These are phyloP conservation scores for Trametes sp. DNA, from an alignment of 1,284 basidiomycete genomes.

Conservation along the genomic window DNA sequence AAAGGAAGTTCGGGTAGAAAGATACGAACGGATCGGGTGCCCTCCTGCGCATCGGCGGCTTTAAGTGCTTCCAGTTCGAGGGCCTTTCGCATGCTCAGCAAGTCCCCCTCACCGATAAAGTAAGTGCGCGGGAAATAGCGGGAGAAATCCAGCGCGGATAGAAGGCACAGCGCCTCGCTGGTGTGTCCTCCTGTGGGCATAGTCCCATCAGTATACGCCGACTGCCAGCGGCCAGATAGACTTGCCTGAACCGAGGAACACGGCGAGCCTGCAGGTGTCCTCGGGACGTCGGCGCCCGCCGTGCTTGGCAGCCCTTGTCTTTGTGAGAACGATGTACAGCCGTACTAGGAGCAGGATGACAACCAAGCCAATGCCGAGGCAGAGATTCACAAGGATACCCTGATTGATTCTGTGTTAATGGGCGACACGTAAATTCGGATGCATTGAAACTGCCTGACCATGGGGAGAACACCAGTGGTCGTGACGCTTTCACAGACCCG, in stretches of 20 bases:
- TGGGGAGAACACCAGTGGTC: not conserved
- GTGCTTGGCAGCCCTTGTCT: slow-evolving; percentile 14
- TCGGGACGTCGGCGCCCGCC: slow-evolving; percentile 20
- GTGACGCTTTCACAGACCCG: not conserved
- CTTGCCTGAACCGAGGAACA: slow-evolving; percentile 72
- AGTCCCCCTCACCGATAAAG: slow-evolving; percentile 85
- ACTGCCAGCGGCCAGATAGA: slow-evolving; percentile 10
- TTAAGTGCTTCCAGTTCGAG: slow-evolving; percentile 65
- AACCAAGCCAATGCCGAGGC: slow-evolving; percentile 19
- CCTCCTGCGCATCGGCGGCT: slow-evolving; percentile 25
- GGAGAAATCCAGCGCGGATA: slow-evolving; percentile 79
- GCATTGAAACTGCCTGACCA: slow-evolving; percentile 6
- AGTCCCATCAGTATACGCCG: slow-evolving; percentile 11
- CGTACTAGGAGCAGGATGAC: slow-evolving; percentile 32
- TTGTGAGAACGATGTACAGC: slow-evolving; percentile 32
- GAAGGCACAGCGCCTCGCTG: slow-evolving; percentile 82
- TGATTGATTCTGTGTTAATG: slow-evolving; percentile 1
- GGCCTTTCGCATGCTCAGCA: slow-evolving; percentile 80
- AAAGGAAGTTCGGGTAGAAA: slow-evolving; percentile 17
- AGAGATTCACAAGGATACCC: slow-evolving; percentile 14
- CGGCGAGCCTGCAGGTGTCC: slow-evolving; percentile 56
- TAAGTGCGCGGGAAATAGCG: slow-evolving; percentile 86
- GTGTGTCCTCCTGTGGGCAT: slow-evolving; percentile 87
- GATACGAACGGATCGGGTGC: slow-evolving; percentile 33
- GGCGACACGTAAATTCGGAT: not conserved